Conservation (phyloP, 2,329 filamentous ascomycete genomes). For the Rhinocladiella mackenziei region DNA sequence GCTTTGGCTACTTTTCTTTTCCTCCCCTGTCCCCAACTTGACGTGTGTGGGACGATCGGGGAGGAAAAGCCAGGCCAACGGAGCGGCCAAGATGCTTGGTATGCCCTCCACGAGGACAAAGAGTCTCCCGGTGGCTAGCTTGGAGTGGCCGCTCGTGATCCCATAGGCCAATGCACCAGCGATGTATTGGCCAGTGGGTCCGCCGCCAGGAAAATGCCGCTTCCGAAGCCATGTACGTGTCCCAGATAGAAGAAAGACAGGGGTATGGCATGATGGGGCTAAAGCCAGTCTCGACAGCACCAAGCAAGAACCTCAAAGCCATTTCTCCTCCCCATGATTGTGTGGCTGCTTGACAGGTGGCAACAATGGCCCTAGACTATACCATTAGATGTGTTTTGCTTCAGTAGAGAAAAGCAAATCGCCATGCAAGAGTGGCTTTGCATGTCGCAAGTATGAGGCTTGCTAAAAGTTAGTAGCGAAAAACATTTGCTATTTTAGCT, state of each 20-base stretch:
- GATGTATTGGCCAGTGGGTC: conserved; percentile 71
- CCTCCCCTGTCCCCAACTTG: conserved; percentile 40
- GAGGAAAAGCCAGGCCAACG: conserved; percentile 53
- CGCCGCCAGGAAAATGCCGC: conserved; percentile 52
- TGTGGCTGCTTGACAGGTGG: conserved; percentile 28
- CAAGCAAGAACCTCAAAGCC: conserved; percentile 37
- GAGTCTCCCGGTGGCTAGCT: conserved; percentile 60
- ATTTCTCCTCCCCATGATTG: conserved; percentile 26
- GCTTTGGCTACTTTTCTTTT: conserved; percentile 46
- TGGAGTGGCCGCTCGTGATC: conserved; percentile 57
- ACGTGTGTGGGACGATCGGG: conserved; percentile 46
- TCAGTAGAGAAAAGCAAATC: conserved; percentile 1
- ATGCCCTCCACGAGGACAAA: conserved; percentile 64
- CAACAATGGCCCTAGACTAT: conserved; percentile 26
- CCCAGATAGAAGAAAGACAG: conserved; percentile 58
- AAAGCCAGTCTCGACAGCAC: conserved; percentile 36
- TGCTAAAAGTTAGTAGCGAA: conserved; percentile 38
- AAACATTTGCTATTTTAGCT: conserved; percentile 41
- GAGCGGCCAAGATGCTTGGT: conserved; percentile 54
- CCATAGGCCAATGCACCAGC: conserved; percentile 65
- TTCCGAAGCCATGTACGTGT: conserved; percentile 53
- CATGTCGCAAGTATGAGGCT: conserved; percentile 15
- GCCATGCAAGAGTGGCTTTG: conserved; percentile 21
- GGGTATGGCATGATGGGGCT: conserved; percentile 45
- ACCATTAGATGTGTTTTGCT: conserved; percentile 6